Percentiles rank a stretch among this genome's conserved stretches.
Conservation (phyloP, 768 basidiomycete species). For the Fomitopsis serialis region DNA sequence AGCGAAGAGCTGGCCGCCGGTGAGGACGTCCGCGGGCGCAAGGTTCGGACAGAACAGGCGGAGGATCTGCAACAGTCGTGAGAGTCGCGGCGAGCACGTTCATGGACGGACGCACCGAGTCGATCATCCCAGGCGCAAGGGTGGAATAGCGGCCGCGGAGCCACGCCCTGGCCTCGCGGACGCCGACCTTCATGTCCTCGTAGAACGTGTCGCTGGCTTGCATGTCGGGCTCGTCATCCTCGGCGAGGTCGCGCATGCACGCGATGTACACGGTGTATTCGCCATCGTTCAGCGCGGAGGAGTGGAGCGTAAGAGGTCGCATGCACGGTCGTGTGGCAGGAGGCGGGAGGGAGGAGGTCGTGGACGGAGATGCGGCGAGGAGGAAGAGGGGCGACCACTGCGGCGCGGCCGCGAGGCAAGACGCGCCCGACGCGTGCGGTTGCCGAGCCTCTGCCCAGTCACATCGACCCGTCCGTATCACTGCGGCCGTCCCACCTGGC, state of each 20-base stretch:
- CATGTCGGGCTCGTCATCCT: conserved; percentile 12
- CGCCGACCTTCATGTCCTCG: conserved; percentile 48
- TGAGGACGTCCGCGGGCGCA: conserved; percentile 45
- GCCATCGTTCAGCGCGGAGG: conserved; percentile 68
- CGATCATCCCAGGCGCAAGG: conserved; percentile 47
- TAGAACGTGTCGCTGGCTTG: conserved; percentile 42
- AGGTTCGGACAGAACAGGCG: conserved; percentile 56
- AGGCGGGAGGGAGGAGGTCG: background rate
- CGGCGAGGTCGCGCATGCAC: conserved; percentile 40
- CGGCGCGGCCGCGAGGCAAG: background rate
- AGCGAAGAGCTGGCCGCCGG: conserved; percentile 74
- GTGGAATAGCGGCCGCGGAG: conserved; percentile 62
- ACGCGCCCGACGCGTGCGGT: background rate
- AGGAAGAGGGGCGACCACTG: background rate
- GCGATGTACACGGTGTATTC: conserved; percentile 68
- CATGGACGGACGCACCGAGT: conserved; percentile 40
- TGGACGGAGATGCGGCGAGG: too few species aligned
- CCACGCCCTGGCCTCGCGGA: conserved; percentile 71
- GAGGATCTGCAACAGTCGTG: conserved; percentile 44
- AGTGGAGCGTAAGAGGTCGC: conserved; percentile 64
- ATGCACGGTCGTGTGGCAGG: conserved; percentile 7
- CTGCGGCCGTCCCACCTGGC: too few species aligned
- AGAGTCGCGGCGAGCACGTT: background rate
- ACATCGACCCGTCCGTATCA: too few species aligned
- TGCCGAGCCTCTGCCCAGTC: too few species aligned